Conservation (phyloP, 805 yeast genomes). For the Teunomyces pallodes region DNA sequence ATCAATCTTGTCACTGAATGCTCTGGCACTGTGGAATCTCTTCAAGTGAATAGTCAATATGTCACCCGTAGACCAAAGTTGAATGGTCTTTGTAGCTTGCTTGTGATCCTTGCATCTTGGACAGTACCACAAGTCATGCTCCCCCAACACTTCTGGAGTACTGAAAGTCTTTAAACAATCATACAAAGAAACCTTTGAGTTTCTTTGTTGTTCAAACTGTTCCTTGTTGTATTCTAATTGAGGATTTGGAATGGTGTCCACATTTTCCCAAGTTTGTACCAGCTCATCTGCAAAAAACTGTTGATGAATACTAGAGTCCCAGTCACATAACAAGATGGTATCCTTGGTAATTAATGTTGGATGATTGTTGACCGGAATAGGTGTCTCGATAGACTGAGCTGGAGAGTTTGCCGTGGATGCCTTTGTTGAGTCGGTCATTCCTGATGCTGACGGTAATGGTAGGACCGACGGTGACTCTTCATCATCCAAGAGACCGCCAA, state of each 20-base stretch:
- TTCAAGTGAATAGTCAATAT: conserved; percentile 85
- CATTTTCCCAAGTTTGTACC: conserved; percentile 54
- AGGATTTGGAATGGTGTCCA: conserved; percentile 42
- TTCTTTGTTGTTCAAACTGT: conserved; percentile 33
- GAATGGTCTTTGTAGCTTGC: conserved; percentile 87
- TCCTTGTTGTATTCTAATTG: conserved; percentile 51
- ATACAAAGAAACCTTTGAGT: conserved; percentile 50
- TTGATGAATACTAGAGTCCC: conserved; percentile 51
- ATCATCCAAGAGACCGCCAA: conserved; percentile 13
- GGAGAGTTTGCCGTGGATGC: conserved; percentile 20
- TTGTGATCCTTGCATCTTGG: conserved; percentile 85
- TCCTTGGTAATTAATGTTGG: conserved; percentile 18
- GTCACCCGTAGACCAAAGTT: conserved; percentile 93
- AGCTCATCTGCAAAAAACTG: conserved; percentile 53
- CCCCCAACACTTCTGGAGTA: conserved; percentile 79
- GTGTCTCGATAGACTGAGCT: conserved; percentile 4
- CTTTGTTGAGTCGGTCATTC: conserved; percentile 17
- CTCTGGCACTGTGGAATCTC: conserved; percentile 79
- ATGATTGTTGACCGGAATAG: conserved; percentile 11
- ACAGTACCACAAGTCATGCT: conserved; percentile 92
- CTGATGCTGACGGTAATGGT: conserved; percentile 15
- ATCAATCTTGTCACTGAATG: conserved; percentile 87
- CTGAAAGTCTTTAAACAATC: conserved; percentile 78
- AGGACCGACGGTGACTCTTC: conserved; percentile 9
- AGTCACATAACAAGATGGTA: conserved; percentile 56